Base-by-base conservation (phyloP, 805 yeast species). In the Teunomyces pallodes region DNA sequence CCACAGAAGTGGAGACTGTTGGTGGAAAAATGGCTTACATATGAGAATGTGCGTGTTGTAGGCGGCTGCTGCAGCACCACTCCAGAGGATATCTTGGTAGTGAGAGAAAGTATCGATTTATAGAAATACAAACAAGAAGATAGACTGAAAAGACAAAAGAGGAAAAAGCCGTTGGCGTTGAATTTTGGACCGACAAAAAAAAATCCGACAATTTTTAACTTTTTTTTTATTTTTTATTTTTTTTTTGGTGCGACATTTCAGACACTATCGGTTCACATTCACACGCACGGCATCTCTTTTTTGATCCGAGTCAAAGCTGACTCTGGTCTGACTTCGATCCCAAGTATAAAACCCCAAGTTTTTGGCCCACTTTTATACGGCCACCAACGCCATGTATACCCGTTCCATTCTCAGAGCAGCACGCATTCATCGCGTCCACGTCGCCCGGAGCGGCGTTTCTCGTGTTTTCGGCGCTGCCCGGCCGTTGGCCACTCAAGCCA, bases 51-150 rank as follows among this genome's bases (percentile, higher is more conserved):
- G 7, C 53, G 60, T n/a, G 57, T 66, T 13, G 68, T 87, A 46
- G 94, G 94, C 7, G 92, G 91, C 2, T 87, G 92, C 63, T 87
- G 92, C 53, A 73, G 89, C 54, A 84, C 89, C 1, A 74, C 81
- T 0, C 90, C 90, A 0, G 54, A 59, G 1, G 81, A 76, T 27
- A 74, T 73, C 42, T 47, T 28, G 20, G 45, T 45, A 8, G 51
- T 52, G 6, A 41, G 48, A 32, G 46, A 43, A 8, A 43, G 46
- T 17, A 13, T 46, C 10, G 50, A 45, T 24, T 7, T 8, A 32
- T 32, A 30, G 32, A 32, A 16, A 32, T 14, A 13, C 16, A 32
- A 32, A n/a, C 12, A 40, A n/a, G 20, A 12, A 3, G 3, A 9
- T 6, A 6, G 29, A 28, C 31, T 3, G 31, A 29, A 29, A 9